A percentile compares a stretch with the other conserved stretches of the same genome.
phyloP scores from a whole-genome alignment of 1,284 basidiomycete species.

The Coniferiporia sulphurascens region DNA sequence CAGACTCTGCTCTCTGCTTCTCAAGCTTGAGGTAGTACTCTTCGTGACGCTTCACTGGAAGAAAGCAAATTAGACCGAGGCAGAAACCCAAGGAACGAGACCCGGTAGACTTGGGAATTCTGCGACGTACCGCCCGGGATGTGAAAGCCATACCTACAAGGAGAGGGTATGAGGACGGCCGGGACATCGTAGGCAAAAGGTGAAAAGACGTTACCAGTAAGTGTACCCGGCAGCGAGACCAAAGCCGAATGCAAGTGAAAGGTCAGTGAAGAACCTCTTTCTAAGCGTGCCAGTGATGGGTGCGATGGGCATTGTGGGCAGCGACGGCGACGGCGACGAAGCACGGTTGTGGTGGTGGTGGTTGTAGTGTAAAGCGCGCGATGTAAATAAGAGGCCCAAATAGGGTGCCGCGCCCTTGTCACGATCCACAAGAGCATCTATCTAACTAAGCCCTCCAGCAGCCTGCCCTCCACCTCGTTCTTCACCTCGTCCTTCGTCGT shows the following conservation, averaged over 20 bases:
- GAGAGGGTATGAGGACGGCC: slow-evolving; percentile 16
- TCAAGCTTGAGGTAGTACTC: slow-evolving; percentile 81
- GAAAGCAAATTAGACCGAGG: background rate
- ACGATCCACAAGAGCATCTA: slow-evolving; percentile 1
- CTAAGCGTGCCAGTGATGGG: slow-evolving; percentile 87
- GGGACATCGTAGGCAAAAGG: slow-evolving; percentile 10
- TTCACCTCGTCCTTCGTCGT: background rate
- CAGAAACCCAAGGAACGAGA: slow-evolving; percentile 9
- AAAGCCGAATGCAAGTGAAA: slow-evolving; percentile 66
- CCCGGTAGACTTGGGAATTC: slow-evolving; percentile 11
- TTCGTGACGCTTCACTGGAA: slow-evolving; percentile 72
- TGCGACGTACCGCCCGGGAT: slow-evolving; percentile 60
- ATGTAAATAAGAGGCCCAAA: slow-evolving; percentile 28
- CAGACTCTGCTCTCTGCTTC: slow-evolving; percentile 48
- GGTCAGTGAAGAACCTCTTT: slow-evolving; percentile 81
- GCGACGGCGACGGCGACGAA: slow-evolving; percentile 13
- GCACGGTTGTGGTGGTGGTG: slow-evolving; percentile 24
- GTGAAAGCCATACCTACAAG: slow-evolving; percentile 72
- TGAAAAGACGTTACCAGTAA: slow-evolving; percentile 56
- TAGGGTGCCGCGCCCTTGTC: slow-evolving; percentile 14
- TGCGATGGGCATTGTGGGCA: slow-evolving; percentile 62
- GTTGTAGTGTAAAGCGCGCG: slow-evolving; percentile 36
- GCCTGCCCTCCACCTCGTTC: slow-evolving; percentile 11
- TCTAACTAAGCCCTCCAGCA: background rate
- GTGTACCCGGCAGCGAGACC: slow-evolving; percentile 67